Evolutionary conservation across 1,139 yeast genomes (phyloP), one percentile per base, ranked within the genome.

Genomic region (Yamadazyma mexicana): DNA sequence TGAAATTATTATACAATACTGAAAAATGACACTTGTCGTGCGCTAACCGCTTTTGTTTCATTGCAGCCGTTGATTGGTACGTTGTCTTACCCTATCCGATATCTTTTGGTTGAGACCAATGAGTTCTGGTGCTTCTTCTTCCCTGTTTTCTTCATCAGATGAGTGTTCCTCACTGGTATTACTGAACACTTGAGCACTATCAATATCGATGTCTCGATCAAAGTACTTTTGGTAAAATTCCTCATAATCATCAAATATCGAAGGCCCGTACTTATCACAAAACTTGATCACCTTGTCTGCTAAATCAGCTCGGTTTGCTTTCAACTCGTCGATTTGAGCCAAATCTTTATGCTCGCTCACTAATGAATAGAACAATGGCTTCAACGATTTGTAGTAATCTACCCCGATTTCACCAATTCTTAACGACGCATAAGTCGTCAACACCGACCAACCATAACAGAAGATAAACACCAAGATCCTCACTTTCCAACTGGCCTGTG

Each of bases 241-340:
- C 29, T 61, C 61, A 45, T 60, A 70, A 58, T 88, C 95, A 10
- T 89, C 87, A 66, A 81, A 88, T 46, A 88, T 61, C 50, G 77
- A 75, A 0, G 95, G 95, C 0, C 96, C 96, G 42, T 81, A 73
- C 37, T 74, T 75, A 54, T 86, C 81, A 46, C 89, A 85, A 18
- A 81, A 69, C 26, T 77, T 80, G 11, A 87, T 79, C 33, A 88
- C 85, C 45, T 79, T 75, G 31, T 59, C 62, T 2, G 84, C 75
- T 40, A 88, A 67, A 35, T 66, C 69, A 30, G 66, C 62, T 39
- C 96, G 68, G 16, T 74, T 70, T 20, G 64, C 53, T 49, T 84
- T 79, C 49, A 88, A 68, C 37, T 76, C 67, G 28, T 72, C 69
- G 32, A 88, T 61, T 46, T 71, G 52, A 22, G 58, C 47, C 28